Evolutionary conservation across 2,329 filamentous ascomycete genomes (phyloP), one percentile per base, ranked within the genome.

Genomic region (Trematosphaeria pertusa): DNA sequence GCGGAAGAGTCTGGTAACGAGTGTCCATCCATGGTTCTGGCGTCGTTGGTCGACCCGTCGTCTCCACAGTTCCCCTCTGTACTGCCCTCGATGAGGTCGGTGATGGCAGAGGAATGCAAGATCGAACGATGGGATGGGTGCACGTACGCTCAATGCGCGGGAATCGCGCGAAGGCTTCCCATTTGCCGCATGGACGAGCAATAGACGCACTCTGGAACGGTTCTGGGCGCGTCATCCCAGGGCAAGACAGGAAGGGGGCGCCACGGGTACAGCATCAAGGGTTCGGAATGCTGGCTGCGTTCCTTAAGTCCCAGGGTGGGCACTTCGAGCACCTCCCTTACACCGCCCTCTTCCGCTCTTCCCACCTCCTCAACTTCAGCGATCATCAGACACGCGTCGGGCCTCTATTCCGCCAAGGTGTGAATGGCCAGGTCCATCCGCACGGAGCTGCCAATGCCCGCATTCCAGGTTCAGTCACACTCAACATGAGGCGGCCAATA

Each of bases 401-500:
- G 40, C 36, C 10, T 21, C n/a, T 32, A 37, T 24, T 10, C 22
- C 5, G 37, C 34, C 46, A 46, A 52, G 41, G 7, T 46, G 37
- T 43, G 41, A 19, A 34, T 39, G 48, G 48, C 20, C n/a, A 14
- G 34, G 34, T 18, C 40, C 7, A 4, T 37, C 32, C 32, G 41
- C 30, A 40, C 15, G 28, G 36, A 26, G 20, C 22, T 31, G 4
- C 12, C 10, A 20, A 6, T 28, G 7, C n/a, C 28, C 28, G 37
- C 42, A 33, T 37, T 17, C 43, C 22, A 34, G 44, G 42, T 47
- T 35, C 47, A 37, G 41, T 32, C 33, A 32, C 39, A 30, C 18
- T 37, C 21, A 45, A 49, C 22, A 49, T 54, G 52, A 58, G 35
- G 49, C 49, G 22, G 39, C 55, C 54, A 50, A 52, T 50, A 36